Base-by-base conservation (phyloP, 345 rosid genomes). In the Schrenkiella parvula region DNA sequence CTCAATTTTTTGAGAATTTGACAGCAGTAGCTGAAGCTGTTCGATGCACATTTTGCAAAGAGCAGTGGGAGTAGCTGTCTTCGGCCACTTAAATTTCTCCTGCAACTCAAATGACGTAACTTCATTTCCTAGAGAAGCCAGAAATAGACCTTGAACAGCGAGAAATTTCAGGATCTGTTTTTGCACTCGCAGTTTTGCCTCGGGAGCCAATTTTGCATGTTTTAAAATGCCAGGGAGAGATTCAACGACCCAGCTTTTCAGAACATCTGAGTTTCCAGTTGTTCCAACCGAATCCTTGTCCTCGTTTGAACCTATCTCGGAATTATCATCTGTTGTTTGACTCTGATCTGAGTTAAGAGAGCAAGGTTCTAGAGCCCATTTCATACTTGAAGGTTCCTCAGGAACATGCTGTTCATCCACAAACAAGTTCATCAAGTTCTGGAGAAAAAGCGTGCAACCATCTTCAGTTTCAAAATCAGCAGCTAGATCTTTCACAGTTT, bases 61-160 rank as follows among this genome's bases (percentile, higher is more conserved):
- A 50, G 85, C 84, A 79, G 63, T 81, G 2, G 99, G 84, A 54
- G 93, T 79, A 1, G 95, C 87, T 66, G 82, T 82, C 76, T 85
- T 95, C 26, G 99, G 97, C 98, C 99, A 95, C 78, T 87, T 87
- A 76, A 95, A 92, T 76, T 87, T 95, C 87, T 95, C 99, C 77
- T 88, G 88, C 74, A 95, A 72, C 82, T 95, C 99, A 71, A 95
- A 95, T 39, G 98, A 95, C 29, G 99, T 95, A 71, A 95, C 90
- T 82, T 92, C 98, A 8, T 89, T 82, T 53, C 99, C 99, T 54
- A 95, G 92, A 74, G 97, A 95, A 14, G 96, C 90, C 59, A 91
- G 54, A 77, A 92, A 95, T 78, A 95, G 80, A 70, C 98, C 98
- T 76, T 92, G 99, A 70, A 95, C 97, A 67, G 97, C 88, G 8